These are phyloP conservation scores for Halophytophthora polymorphica DNA, from an alignment of 352 stramenopile species.

Conservation along the genomic window DNA sequence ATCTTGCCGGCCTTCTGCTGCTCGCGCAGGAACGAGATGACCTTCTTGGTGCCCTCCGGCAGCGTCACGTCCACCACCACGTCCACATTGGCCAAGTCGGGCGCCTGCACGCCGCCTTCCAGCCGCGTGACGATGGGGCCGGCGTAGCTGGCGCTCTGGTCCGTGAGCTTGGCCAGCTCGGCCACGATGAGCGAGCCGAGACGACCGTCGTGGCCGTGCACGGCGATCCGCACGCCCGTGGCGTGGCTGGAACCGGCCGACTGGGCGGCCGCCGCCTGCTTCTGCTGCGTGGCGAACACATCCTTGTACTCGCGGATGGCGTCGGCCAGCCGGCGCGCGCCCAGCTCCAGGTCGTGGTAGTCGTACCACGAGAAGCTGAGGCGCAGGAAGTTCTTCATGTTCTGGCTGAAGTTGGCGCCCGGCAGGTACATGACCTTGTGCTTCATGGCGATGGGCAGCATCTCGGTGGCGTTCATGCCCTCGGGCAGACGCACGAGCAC, in stretches of 20 bases:
- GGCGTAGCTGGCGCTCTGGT: conserved; percentile 44
- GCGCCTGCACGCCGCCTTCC: conserved; percentile 32
- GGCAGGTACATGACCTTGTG: conserved; percentile 88
- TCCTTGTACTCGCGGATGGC: conserved; percentile 65
- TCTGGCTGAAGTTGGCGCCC: conserved; percentile 76
- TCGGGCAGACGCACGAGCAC: conserved; percentile 80
- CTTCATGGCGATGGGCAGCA: conserved; percentile 76
- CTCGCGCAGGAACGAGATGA: conserved; percentile 54
- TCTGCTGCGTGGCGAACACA: conserved; percentile 34
- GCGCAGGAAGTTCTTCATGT: conserved; percentile 87
- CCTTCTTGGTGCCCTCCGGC: conserved; percentile 62
- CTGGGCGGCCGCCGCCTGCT: conserved; percentile 13
- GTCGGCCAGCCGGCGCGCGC: conserved; percentile 63
- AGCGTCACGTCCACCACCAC: conserved; percentile 81
- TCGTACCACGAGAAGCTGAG: conserved; percentile 89
- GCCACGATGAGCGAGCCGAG: conserved; percentile 70
- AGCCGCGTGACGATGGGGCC: conserved; percentile 60
- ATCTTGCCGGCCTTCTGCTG: conserved; percentile 64
- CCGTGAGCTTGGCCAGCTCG: conserved; percentile 50
- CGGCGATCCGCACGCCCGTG: conserved; percentile 52
- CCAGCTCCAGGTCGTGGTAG: conserved; percentile 70
- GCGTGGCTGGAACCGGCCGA: conserved; percentile 7
- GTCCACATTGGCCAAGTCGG: conserved; percentile 44
- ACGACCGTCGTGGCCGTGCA: conserved; percentile 67
- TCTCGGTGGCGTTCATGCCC: conserved; percentile 67